These are phyloP conservation scores for Trypethelium eluteriae DNA, from an alignment of 495 filamentous ascomycete species.

Conservation along the genomic window DNA sequence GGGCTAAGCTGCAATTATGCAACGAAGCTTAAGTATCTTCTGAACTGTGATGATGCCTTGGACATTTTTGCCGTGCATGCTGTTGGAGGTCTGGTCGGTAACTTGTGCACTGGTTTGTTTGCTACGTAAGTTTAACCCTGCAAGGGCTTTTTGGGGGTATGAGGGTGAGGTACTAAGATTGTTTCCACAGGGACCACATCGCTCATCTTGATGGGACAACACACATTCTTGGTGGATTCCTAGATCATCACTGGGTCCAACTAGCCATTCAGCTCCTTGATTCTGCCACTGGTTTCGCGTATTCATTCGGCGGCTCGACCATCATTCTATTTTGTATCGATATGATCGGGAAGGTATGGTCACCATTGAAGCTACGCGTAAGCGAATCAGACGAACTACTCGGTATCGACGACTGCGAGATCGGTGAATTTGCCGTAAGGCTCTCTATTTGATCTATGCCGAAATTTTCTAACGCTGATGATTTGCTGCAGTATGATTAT, in stretches of 20 bases:
- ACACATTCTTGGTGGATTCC: conserved; percentile 73
- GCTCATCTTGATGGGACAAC: conserved; percentile 74
- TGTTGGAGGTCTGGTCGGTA: conserved; percentile 82
- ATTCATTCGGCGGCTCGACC: conserved; percentile 80
- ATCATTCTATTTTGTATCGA: conserved; percentile 54
- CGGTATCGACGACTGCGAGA: conserved; percentile 90
- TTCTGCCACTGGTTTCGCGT: conserved; percentile 70
- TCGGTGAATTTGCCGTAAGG: conserved; percentile 86
- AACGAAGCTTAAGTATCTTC: conserved; percentile 88
- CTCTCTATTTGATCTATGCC: not conserved
- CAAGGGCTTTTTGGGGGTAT: too few species aligned
- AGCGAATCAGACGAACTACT: conserved; percentile 79
- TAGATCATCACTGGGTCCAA: conserved; percentile 87
- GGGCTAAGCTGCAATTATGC: conserved; percentile 87
- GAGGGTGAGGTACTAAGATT: not conserved
- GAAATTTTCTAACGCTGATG: conserved; percentile 17
- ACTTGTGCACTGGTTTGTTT: conserved; percentile 83
- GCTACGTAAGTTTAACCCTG: conserved; percentile 56
- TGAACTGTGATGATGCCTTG: conserved; percentile 79
- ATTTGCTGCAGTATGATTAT: conserved; percentile 65
- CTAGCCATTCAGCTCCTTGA: conserved; percentile 84
- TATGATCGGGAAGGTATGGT: conserved; percentile 79
- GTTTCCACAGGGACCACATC: conserved; percentile 60
- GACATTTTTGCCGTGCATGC: conserved; percentile 93
- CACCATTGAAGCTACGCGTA: conserved; percentile 72